Evolutionary conservation across 2,329 filamentous ascomycete species (phyloP).

Genomic region (Fulvia fulva): DNA sequence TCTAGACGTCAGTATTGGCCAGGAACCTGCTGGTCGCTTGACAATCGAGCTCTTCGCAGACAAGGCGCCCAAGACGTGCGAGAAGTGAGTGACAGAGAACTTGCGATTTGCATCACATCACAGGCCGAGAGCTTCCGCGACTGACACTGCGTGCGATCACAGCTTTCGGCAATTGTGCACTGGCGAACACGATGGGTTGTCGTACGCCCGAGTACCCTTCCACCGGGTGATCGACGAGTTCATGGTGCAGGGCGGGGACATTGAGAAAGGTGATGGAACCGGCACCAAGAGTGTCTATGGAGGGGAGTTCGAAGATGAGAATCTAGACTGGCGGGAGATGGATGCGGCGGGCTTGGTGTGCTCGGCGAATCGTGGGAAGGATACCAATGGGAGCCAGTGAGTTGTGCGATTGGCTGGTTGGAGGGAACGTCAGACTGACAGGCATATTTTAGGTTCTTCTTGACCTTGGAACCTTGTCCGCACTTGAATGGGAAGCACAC

Average conservation of each 20-base stretch:
- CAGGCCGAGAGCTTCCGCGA: constrained; percentile 3
- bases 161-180: constrained; percentile 46
- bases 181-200: constrained; percentile 35
- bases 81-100: constrained; percentile 38
- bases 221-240: constrained; percentile 43
- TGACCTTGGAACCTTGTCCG: constrained; percentile 38
- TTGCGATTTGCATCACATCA: neutral
- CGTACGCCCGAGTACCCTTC: constrained; percentile 38
- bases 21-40: constrained; percentile 40
- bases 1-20: constrained; percentile 40
- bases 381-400: constrained; percentile 41
- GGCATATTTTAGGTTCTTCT: constrained; percentile 36
- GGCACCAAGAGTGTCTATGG: constrained; percentile 40
- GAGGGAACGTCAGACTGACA: constrained; percentile 8
- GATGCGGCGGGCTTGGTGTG: constrained; percentile 40
- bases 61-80: constrained; percentile 43
- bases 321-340: constrained; percentile 39
- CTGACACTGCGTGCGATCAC: constrained; percentile 9
- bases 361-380: constrained; percentile 39
- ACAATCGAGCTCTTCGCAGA: constrained; percentile 46
- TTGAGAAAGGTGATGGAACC: constrained; percentile 39
- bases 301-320: constrained; percentile 40
- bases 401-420: neutral
- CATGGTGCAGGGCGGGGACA: constrained; percentile 45
- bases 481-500: constrained; percentile 43